phyloP scores from a whole-genome alignment of 2,329 filamentous ascomycete species.

The Apiospora malaysiana region DNA sequence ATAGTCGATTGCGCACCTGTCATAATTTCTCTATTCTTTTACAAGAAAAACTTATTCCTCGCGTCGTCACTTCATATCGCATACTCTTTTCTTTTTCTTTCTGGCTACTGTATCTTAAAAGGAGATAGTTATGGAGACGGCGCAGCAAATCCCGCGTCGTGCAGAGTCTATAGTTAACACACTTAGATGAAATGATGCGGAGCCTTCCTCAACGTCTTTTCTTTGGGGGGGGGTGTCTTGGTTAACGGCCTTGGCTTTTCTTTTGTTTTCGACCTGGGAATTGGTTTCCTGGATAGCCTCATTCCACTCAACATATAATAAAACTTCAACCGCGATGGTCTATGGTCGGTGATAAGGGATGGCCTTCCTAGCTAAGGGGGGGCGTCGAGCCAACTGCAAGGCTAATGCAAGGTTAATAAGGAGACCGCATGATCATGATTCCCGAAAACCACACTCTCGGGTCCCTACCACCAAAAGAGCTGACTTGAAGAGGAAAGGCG shows the following conservation, averaged over 20 bases:
- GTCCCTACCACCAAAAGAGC: slow-evolving; percentile 17
- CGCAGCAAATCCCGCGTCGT: not conserved
- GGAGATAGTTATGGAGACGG: not conserved
- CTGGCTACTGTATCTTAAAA: not conserved
- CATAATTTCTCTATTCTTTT: slow-evolving; percentile 7
- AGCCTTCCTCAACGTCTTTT: slow-evolving; percentile 10
- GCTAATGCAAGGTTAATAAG: slow-evolving; percentile 27
- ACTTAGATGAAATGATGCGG: not conserved
- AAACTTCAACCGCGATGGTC: not conserved
- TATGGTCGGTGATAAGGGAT: slow-evolving; percentile 3
- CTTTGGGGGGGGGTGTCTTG: too few species aligned
- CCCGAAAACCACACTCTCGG: slow-evolving; percentile 25
- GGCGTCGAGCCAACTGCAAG: slow-evolving; percentile 22
- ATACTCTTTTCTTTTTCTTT: not conserved
- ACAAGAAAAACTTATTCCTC: not conserved
- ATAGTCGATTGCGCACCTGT: not conserved
- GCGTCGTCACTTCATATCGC: not conserved
- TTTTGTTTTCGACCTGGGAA: not conserved
- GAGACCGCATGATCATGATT: slow-evolving; percentile 23
- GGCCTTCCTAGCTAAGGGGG: not conserved
- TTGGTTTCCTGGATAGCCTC: not conserved
- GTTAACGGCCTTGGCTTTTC: not conserved
- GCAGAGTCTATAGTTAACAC: not conserved
- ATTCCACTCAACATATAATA: not conserved
- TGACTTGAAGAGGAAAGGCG: slow-evolving; percentile 21